phyloP scores from a whole-genome alignment of 768 basidiomycete genomes.

The Lyophyllum decastes region DNA sequence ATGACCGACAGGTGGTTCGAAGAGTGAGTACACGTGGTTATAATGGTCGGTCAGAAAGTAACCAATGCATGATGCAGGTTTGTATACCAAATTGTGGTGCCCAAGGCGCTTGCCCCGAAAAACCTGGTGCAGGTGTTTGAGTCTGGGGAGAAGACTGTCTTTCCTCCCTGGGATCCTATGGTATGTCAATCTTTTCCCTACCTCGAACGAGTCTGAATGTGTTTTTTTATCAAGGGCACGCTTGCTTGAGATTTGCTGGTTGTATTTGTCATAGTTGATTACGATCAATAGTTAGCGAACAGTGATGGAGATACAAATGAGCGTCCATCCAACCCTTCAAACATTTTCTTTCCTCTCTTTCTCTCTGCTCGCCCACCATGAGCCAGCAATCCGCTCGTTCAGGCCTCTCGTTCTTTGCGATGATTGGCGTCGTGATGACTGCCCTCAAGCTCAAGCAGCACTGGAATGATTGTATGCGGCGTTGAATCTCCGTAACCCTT shows the following conservation, averaged over 20 bases:
- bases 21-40: conserved; percentile 55
- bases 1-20: conserved; percentile 95
- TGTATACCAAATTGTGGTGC: conserved; percentile 93
- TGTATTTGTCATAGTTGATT: too few species aligned
- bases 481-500: background rate
- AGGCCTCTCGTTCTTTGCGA: conserved; percentile 38
- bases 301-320: background rate
- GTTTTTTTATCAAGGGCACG: conserved; percentile 13
- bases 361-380: conserved; percentile 13
- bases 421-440: conserved; percentile 45
- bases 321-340: background rate
- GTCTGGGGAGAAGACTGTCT: conserved; percentile 56
- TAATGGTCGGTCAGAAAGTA: background rate
- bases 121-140: conserved; percentile 85
- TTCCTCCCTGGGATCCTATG: conserved; percentile 96
- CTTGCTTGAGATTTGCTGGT: conserved; percentile 16
- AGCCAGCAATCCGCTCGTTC: conserved; percentile 10
- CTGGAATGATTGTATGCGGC: conserved; percentile 45
- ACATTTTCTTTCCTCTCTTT: conserved; percentile 1
- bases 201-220: background rate
- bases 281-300: background rate
- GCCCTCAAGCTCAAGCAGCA: conserved; percentile 49
- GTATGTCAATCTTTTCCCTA: conserved; percentile 34
- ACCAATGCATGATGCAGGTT: conserved; percentile 44
- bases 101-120: conserved; percentile 75